Evolutionary conservation across 805 yeast genomes (phyloP).

Genomic region (Wickerhamomyces kurtzmanii): DNA sequence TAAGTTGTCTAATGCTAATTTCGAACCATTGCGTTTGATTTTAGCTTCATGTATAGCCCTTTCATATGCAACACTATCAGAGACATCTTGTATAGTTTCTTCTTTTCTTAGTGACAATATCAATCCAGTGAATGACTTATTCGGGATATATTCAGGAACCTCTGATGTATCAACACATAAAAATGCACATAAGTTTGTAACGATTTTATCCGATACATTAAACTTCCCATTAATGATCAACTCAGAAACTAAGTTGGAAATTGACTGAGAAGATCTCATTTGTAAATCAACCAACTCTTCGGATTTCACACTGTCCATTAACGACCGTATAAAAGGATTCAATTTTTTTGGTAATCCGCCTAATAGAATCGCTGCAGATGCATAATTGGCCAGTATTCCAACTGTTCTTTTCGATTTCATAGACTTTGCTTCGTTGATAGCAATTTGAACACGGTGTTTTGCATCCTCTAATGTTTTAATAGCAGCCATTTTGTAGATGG

Average conservation of each 20-base stretch:
- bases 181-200: conserved; percentile 85
- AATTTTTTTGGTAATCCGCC: conserved; percentile 75
- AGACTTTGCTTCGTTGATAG: conserved; percentile 59
- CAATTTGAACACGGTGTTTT: conserved; percentile 50
- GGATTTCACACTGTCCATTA: conserved; percentile 85
- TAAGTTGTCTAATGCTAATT: conserved; percentile 54
- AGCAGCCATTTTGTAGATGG: conserved; percentile 62
- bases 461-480: conserved; percentile 73
- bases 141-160: conserved; percentile 83
- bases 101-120: conserved; percentile 76
- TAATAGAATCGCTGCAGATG: conserved; percentile 61
- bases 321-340: conserved; percentile 77
- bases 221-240: conserved; percentile 47
- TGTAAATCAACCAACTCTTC: conserved; percentile 66
- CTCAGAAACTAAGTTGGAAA: conserved; percentile 52
- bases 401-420: conserved; percentile 40
- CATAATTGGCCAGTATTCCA: conserved; percentile 63
- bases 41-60: conserved; percentile 63
- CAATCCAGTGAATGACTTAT: conserved; percentile 37
- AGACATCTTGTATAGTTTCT: conserved; percentile 53
- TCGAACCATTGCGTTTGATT: conserved; percentile 80
- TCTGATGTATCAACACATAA: conserved; percentile 92
- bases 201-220: conserved; percentile 81
- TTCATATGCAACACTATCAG: conserved; percentile 51
- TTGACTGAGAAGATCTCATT: conserved; percentile 55